Percentiles rank a stretch among this genome's conserved stretches.
Evolutionary conservation across 257 asterid genomes (phyloP).

Genomic region (Solanum arcanum): DNA sequence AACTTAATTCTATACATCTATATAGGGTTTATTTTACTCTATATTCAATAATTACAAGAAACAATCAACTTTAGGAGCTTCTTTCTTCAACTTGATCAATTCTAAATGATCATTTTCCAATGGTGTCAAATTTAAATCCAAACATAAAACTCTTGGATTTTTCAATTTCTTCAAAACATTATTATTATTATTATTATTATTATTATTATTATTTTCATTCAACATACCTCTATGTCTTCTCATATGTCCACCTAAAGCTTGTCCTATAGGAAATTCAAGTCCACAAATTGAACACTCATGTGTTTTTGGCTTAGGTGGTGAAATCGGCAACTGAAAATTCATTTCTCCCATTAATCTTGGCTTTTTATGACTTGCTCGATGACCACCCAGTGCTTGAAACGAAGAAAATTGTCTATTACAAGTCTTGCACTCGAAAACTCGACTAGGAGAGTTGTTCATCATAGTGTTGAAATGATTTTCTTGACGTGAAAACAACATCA

Average conservation of each 20-base stretch:
- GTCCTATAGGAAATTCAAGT: conserved; percentile 47
- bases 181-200: neutral
- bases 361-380: conserved; percentile 69
- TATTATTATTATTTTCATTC: neutral
- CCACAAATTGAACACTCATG: conserved; percentile 61
- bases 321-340: neutral
- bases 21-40: neutral
- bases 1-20: neutral
- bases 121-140: conserved; percentile 64
- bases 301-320: conserved; percentile 43
- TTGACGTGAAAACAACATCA: conserved; percentile 23
- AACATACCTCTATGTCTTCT: conserved; percentile 35
- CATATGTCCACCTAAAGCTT: conserved; percentile 69
- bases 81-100: conserved; percentile 17
- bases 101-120: conserved; percentile 27
- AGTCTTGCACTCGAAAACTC: conserved; percentile 54
- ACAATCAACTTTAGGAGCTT: conserved; percentile 5
- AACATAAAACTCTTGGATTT: conserved; percentile 25
- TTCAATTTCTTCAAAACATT: conserved; percentile 33
- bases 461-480: neutral
- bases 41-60: neutral
- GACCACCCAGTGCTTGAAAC: conserved; percentile 85
- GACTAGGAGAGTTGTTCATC: neutral
- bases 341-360: conserved; percentile 23
- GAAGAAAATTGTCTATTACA: conserved; percentile 54